Evolutionary conservation across 75 land plant genomes (phyloP).

Genomic region (Azolla pinnata): DNA sequence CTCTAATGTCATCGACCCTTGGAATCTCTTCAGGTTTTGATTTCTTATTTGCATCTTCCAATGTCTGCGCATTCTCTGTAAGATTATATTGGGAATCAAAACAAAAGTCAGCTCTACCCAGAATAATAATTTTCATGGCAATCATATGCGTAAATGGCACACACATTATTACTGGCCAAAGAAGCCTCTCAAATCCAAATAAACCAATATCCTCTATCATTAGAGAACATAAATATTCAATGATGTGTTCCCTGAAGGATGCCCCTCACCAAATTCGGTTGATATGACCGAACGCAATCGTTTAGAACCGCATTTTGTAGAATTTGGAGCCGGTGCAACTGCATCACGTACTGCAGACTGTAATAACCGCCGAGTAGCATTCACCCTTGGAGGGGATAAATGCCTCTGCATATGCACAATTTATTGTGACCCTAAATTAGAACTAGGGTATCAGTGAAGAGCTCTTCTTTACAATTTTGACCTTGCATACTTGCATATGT

Average conservation of each 20-base stretch:
- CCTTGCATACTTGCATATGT: not conserved
- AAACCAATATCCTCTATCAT: not conserved
- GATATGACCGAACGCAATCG: constrained; percentile 30
- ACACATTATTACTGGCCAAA: not conserved
- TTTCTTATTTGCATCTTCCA: too few relatives aligned
- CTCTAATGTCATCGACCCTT: not conserved
- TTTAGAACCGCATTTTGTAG: constrained; percentile 17
- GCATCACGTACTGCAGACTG: constrained; percentile 34
- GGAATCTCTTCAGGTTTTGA: too few relatives aligned
- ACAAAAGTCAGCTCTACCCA: not conserved
- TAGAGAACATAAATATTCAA: not conserved
- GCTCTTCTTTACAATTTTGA: not conserved
- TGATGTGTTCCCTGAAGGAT: not conserved
- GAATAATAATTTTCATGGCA: not conserved
- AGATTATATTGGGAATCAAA: not conserved
- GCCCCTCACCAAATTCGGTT: constrained; percentile 23
- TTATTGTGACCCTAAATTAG: not conserved
- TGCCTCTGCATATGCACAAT: constrained; percentile 17
- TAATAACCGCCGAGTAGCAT: constrained; percentile 28
- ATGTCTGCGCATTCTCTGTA: not conserved
- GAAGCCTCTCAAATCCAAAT: not conserved
- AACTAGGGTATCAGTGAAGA: not conserved
- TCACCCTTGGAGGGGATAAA: constrained; percentile 19
- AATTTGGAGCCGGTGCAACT: constrained; percentile 13
- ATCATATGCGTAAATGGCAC: too few relatives aligned